Evolutionary conservation across 2,329 filamentous ascomycete genomes (phyloP).

Genomic region (Ophiostoma piceae): DNA sequence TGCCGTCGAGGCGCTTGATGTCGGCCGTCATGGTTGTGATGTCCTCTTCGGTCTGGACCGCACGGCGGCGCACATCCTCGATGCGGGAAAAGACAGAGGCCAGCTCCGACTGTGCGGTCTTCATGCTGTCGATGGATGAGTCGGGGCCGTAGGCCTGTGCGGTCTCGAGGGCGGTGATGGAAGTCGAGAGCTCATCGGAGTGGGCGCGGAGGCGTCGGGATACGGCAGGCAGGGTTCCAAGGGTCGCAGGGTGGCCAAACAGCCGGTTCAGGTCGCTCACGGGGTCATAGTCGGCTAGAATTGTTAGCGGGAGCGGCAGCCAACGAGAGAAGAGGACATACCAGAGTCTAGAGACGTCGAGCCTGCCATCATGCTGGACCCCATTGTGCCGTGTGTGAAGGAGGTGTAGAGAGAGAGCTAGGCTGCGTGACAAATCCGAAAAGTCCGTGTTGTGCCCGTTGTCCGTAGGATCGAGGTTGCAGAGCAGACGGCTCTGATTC

Average conservation of each 20-base stretch:
- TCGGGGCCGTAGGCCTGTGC: constrained; percentile 79
- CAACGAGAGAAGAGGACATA: constrained; percentile 14
- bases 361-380: constrained; percentile 21
- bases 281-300: constrained; percentile 49
- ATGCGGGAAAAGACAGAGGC: constrained; percentile 90
- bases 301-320: background rate
- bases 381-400: constrained; percentile 22
- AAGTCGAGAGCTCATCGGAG: constrained; percentile 74
- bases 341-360: constrained; percentile 28
- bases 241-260: constrained; percentile 82
- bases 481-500: background rate
- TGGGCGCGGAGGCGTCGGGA: constrained; percentile 67
- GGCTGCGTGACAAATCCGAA: background rate
- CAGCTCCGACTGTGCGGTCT: constrained; percentile 83
- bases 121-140: constrained; percentile 85
- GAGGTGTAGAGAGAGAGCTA: background rate
- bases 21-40: constrained; percentile 99
- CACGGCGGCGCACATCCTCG: constrained; percentile 82
- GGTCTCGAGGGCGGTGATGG: constrained; percentile 68
- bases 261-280: constrained; percentile 89
- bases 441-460: background rate
- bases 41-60: constrained; percentile 85
- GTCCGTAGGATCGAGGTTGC: background rate
- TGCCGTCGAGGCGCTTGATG: constrained; percentile 93
- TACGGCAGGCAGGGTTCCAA: constrained; percentile 69